Evolutionary conservation across 2,329 filamentous ascomycete genomes (phyloP).

Genomic region (Claviceps digitariae): DNA sequence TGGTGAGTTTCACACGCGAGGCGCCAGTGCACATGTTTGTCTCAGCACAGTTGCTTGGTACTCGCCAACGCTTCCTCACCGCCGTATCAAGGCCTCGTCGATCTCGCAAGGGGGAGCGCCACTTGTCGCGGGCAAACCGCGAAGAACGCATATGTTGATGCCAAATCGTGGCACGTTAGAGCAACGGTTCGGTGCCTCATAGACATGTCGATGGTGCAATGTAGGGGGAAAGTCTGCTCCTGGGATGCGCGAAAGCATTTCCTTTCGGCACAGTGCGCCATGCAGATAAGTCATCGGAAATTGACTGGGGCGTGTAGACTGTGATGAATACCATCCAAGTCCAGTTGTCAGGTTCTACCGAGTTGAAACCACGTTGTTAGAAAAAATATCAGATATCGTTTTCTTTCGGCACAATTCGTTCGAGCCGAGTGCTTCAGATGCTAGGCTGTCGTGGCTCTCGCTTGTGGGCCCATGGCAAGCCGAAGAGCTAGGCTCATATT

Average conservation of each 20-base stretch:
- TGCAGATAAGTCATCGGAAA: neutral
- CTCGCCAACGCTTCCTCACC: conserved; percentile 3
- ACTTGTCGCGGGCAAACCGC: neutral
- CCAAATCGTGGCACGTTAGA: neutral
- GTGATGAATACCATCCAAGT: neutral
- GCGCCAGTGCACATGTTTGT: neutral
- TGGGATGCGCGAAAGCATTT: neutral
- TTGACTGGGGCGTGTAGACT: neutral
- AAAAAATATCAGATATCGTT: neutral
- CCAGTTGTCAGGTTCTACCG: neutral
- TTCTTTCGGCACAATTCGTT: neutral
- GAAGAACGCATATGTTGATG: neutral
- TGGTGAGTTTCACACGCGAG: conserved; percentile 1
- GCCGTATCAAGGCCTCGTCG: neutral
- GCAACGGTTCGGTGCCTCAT: neutral
- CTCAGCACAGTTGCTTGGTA: conserved; percentile 1
- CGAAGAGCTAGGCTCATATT: neutral
- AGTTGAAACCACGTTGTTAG: neutral
- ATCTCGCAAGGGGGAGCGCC: neutral
- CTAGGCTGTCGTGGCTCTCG: neutral
- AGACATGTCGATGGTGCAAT: neutral
- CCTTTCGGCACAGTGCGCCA: neutral
- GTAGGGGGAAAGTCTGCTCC: neutral
- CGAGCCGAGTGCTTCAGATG: neutral
- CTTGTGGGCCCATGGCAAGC: neutral